Conservation (phyloP, 257 asterid genomes). For the Solanum neorickii region DNA sequence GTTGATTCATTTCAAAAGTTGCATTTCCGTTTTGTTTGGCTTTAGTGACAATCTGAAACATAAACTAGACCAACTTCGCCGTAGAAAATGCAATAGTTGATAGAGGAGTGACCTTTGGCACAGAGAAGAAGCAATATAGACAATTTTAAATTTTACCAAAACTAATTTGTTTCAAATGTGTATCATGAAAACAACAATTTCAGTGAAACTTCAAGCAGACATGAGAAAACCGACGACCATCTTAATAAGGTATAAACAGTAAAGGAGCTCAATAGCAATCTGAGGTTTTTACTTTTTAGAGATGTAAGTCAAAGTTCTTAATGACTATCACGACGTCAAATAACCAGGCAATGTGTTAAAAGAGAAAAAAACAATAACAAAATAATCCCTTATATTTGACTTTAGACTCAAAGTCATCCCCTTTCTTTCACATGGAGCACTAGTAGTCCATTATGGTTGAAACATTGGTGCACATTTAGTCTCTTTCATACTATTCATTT, state of each 20-base stretch:
- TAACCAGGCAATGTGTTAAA: neutral
- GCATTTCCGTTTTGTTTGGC: neutral
- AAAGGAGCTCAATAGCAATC: neutral
- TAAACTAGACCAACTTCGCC: neutral
- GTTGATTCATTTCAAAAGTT: neutral
- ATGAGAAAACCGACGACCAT: neutral
- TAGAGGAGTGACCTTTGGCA: neutral
- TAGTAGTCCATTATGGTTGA: neutral
- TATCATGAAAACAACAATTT: neutral
- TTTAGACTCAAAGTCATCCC: neutral
- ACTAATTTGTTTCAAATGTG: neutral
- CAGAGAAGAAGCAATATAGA: neutral
- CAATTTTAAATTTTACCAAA: neutral
- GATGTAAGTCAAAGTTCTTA: neutral
- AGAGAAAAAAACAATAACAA: neutral
- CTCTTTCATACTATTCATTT: neutral
- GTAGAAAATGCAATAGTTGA: neutral
- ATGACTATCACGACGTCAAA: neutral
- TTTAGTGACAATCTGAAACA: neutral
- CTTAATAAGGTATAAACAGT: neutral
- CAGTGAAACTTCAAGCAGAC: neutral
- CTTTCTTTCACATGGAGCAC: neutral
- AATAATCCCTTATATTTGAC: neutral
- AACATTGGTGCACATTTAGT: neutral
- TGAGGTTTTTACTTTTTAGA: neutral